Conservation (phyloP, 129 eudicot genomes). For the Tagetes patula region DNA sequence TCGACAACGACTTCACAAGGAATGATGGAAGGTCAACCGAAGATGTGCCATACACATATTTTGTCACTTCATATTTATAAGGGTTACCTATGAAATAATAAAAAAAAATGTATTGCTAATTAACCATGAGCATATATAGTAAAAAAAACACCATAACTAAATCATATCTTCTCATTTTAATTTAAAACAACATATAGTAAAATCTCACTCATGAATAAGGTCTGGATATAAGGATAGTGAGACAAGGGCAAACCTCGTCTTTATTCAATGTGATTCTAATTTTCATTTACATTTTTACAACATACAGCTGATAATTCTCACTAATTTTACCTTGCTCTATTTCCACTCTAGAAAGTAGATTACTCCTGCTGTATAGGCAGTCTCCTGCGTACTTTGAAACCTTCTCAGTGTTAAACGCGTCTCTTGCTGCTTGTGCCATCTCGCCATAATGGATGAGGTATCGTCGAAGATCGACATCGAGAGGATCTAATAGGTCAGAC, state of each 20-base stretch:
- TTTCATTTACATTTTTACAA: no score
- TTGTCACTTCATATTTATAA: conserved; percentile 61
- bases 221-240: no score
- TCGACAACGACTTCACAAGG: conserved; percentile 55
- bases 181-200: no score
- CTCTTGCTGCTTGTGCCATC: conserved; percentile 70
- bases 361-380: conserved; percentile 36
- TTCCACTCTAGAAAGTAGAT: conserved; percentile 48
- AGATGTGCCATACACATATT: conserved; percentile 66
- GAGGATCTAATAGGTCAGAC: conserved; percentile 60
- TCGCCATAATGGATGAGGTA: conserved; percentile 73
- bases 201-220: no score
- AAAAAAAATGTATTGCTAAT: no score
- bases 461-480: conserved; percentile 68
- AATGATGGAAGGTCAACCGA: conserved; percentile 59
- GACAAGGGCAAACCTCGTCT: no score
- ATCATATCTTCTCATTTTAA: no score
- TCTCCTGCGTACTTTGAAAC: conserved; percentile 68
- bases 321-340: conserved; percentile 34
- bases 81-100: conserved; percentile 30
- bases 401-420: conserved; percentile 54
- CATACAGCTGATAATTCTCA: no score
- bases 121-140: no score
- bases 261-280: no score
- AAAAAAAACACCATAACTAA: no score